Percentiles rank a stretch among this genome's conserved stretches.
These are phyloP conservation scores for Capsella bursapastoris DNA, from an alignment of 345 rosid genomes.

Conservation along the genomic window DNA sequence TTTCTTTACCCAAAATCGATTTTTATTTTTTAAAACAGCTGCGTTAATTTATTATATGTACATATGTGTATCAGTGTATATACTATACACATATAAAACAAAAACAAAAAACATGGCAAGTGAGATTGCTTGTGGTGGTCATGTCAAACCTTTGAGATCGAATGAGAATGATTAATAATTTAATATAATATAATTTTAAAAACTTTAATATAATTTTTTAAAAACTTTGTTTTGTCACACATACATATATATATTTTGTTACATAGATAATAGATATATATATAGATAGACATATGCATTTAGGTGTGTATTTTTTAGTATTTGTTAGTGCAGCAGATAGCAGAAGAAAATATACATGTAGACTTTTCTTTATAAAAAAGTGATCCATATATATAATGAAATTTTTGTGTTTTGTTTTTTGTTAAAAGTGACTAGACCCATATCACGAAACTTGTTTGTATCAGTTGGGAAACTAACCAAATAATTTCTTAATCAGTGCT, in stretches of 20 bases:
- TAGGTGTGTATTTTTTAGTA: background rate
- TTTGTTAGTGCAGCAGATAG: constrained; percentile 16
- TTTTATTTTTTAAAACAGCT: too few species aligned
- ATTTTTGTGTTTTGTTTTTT: background rate
- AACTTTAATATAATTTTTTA: too few species aligned
- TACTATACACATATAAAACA: constrained; percentile 29
- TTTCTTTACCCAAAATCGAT: too few species aligned
- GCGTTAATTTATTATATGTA: too few species aligned
- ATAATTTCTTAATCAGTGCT: constrained; percentile 24
- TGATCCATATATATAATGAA: constrained; percentile 7
- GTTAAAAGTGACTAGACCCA: background rate
- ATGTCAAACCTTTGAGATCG: constrained; percentile 29
- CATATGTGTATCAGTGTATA: constrained; percentile 7
- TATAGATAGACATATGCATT: constrained; percentile 6
- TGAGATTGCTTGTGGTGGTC: constrained; percentile 43
- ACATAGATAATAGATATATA: constrained; percentile 7
- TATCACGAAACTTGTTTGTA: constrained; percentile 32
- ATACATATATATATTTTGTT: too few species aligned
- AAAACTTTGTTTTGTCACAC: too few species aligned
- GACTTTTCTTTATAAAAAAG: constrained; percentile 32
- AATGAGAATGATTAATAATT: constrained; percentile 27
- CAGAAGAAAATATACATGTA: constrained; percentile 17
- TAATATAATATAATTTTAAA: too few species aligned
- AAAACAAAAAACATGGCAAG: constrained; percentile 35
- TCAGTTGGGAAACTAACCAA: constrained; percentile 32